Conservation (phyloP, 1,284 basidiomycete genomes). For the Coriolopsis trogii region DNA sequence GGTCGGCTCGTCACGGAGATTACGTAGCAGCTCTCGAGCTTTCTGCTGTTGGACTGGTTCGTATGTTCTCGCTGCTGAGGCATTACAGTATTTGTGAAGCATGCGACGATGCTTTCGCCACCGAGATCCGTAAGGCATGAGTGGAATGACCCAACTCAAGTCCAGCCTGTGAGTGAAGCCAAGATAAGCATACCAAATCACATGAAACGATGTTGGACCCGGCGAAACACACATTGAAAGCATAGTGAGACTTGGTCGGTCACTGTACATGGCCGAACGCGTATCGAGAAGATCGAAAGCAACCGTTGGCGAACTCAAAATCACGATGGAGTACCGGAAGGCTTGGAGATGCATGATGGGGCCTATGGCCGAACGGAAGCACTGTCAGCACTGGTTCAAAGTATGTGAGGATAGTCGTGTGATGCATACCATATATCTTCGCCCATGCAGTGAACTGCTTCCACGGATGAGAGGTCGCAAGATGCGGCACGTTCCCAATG, state of each 20-base stretch:
- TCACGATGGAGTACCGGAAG: not conserved
- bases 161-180: slow-evolving; percentile 37
- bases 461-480: not conserved
- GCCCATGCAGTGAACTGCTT: not conserved
- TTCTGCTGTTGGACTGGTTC: not conserved
- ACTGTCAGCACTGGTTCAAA: not conserved
- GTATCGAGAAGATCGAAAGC: not conserved
- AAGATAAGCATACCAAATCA: not conserved
- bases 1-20: not conserved
- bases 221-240: too few relatives aligned
- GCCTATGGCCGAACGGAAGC: too few relatives aligned
- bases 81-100: slow-evolving; percentile 29
- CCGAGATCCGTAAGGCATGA: slow-evolving; percentile 39
- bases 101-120: slow-evolving; percentile 44
- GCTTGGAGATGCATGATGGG: slow-evolving; percentile 1
- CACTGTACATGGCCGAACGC: slow-evolving; percentile 1
- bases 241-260: not conserved
- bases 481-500: not conserved
- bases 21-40: not conserved
- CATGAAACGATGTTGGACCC: too few relatives aligned
- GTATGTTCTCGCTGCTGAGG: slow-evolving; percentile 27
- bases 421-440: not conserved
- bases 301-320: not conserved
- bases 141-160: slow-evolving; percentile 36
- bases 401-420: not conserved